These are phyloP conservation scores for Arachis monticola DNA, from an alignment of 331 rosid genomes.

Conservation along the genomic window DNA sequence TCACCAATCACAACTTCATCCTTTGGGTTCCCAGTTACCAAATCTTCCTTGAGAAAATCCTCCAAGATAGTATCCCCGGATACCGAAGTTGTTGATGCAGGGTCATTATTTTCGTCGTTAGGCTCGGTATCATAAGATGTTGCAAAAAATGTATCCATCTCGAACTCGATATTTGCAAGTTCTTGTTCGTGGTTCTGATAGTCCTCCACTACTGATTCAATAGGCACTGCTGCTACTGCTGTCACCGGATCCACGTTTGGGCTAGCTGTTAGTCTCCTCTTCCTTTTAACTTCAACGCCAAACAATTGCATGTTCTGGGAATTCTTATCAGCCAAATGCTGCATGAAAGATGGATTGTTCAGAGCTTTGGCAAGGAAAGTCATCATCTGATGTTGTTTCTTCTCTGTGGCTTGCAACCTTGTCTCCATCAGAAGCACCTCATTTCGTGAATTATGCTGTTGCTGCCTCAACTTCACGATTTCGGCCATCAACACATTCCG, in stretches of 20 bases:
- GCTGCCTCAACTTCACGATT: slow-evolving; percentile 63
- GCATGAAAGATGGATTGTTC: slow-evolving; percentile 50
- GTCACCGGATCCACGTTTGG: slow-evolving; percentile 44
- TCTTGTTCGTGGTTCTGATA: slow-evolving; percentile 43
- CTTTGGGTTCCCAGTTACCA: slow-evolving; percentile 47
- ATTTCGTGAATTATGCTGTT: slow-evolving; percentile 58
- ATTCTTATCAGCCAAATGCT: slow-evolving; percentile 44
- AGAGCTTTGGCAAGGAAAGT: slow-evolving; percentile 70
- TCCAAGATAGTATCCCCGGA: slow-evolving; percentile 54
- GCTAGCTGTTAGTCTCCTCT: slow-evolving; percentile 61
- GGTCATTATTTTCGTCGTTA: slow-evolving; percentile 44
- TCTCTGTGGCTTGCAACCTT: slow-evolving; percentile 62
- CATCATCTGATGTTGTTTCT: slow-evolving; percentile 65
- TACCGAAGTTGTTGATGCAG: slow-evolving; percentile 24
- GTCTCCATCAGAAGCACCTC: slow-evolving; percentile 55
- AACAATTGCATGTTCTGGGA: slow-evolving; percentile 36
- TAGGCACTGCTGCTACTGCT: slow-evolving; percentile 16
- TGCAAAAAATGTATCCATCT: slow-evolving; percentile 53
- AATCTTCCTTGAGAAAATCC: slow-evolving; percentile 56
- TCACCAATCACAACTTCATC: slow-evolving; percentile 50
- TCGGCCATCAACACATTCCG: slow-evolving; percentile 59
- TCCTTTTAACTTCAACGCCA: slow-evolving; percentile 52
- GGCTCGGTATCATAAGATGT: slow-evolving; percentile 50
- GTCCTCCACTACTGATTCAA: slow-evolving; percentile 32
- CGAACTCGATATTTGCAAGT: slow-evolving; percentile 45